Evolutionary conservation across 768 basidiomycete genomes (phyloP).

Genomic region (Calocybe gangraenosa): DNA sequence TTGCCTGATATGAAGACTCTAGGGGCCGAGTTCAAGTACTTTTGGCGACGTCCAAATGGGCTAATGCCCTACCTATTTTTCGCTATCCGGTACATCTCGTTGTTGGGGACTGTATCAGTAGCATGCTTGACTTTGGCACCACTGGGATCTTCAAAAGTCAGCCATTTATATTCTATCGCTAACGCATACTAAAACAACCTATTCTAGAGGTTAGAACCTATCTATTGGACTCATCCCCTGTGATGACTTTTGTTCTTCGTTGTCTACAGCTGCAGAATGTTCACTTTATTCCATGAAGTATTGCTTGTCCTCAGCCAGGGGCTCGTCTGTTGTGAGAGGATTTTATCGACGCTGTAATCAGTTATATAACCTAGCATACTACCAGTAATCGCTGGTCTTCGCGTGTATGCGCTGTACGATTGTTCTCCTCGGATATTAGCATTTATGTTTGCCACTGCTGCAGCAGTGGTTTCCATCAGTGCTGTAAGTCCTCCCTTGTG

Average conservation of each 20-base stretch:
- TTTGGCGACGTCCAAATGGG: slow-evolving; percentile 41
- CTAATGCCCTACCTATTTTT: slow-evolving; percentile 41
- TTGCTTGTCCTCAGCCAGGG: slow-evolving; percentile 41
- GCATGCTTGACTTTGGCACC: slow-evolving; percentile 21
- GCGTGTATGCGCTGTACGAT: slow-evolving; percentile 48
- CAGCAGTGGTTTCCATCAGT: slow-evolving; percentile 25
- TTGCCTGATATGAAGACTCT: not conserved
- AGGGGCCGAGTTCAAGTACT: slow-evolving; percentile 36
- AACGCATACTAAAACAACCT: not conserved
- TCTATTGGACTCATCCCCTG: not conserved
- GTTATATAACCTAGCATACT: not conserved
- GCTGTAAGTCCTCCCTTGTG: slow-evolving; percentile 26
- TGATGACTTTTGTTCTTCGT: not conserved
- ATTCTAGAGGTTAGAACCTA: slow-evolving; percentile 11
- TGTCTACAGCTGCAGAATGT: slow-evolving; percentile 34
- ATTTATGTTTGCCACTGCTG: slow-evolving; percentile 28
- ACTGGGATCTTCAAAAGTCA: slow-evolving; percentile 20
- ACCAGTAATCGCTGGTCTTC: slow-evolving; percentile 39
- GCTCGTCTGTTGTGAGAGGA: slow-evolving; percentile 39
- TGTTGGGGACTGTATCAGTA: slow-evolving; percentile 33
- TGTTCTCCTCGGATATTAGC: slow-evolving; percentile 32
- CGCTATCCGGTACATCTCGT: slow-evolving; percentile 44
- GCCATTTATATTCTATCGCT: slow-evolving; percentile 5
- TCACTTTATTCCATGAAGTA: slow-evolving; percentile 34
- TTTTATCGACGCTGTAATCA: not conserved